These are phyloP conservation scores for Verticillium dahliae DNA, from an alignment of 2,329 filamentous ascomycete genomes.

Conservation along the genomic window DNA sequence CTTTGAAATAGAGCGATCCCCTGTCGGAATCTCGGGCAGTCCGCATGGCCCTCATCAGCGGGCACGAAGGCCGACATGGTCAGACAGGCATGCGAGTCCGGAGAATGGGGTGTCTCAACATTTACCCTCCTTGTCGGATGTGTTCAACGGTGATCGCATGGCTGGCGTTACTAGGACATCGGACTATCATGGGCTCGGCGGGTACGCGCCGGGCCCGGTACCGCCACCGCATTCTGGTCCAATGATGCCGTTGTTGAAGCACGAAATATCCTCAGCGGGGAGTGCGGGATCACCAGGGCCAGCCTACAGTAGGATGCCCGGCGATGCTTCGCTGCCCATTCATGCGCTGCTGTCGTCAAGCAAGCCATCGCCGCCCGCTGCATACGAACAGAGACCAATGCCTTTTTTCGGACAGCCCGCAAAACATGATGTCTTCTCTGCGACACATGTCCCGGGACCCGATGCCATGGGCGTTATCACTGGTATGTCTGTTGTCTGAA, in stretches of 20 bases:
- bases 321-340: constrained; percentile 47
- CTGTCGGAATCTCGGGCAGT: constrained; percentile 4
- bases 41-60: constrained; percentile 2
- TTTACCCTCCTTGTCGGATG: constrained; percentile 40
- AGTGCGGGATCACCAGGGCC: constrained; percentile 25
- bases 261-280: constrained; percentile 38
- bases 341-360: constrained; percentile 44
- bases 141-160: constrained; percentile 31
- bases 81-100: constrained; percentile 1
- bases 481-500: constrained; percentile 2
- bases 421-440: not conserved
- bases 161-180: constrained; percentile 11
- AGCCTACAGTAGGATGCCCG: constrained; percentile 33
- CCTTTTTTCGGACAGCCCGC: constrained; percentile 3
- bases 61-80: constrained; percentile 9
- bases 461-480: constrained; percentile 1
- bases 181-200: constrained; percentile 3
- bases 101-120: constrained; percentile 21
- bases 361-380: constrained; percentile 19
- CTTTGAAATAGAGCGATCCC: constrained; percentile 22
- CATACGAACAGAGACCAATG: constrained; percentile 11
- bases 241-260: constrained; percentile 30
- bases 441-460: not conserved
- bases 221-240: constrained; percentile 1
- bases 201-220: not conserved